Conservation (phyloP, 2,329 filamentous ascomycete genomes). For the Hypomyces rosellus region DNA sequence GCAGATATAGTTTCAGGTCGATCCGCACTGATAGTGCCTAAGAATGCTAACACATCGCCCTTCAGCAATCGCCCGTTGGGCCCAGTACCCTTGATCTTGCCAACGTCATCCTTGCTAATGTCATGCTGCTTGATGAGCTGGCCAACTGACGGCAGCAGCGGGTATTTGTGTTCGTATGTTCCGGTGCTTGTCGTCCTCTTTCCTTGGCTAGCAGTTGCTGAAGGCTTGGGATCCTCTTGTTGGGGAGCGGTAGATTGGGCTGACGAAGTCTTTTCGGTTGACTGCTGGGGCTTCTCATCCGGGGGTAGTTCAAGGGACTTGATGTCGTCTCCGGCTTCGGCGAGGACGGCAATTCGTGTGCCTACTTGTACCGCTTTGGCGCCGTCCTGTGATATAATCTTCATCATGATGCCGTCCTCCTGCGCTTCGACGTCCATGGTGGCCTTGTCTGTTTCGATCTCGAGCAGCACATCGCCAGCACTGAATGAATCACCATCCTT, state of each 20-base stretch:
- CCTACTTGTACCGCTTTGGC: slow-evolving; percentile 74
- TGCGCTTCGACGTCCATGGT: slow-evolving; percentile 93
- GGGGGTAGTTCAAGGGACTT: slow-evolving; percentile 66
- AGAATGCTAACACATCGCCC: slow-evolving; percentile 86
- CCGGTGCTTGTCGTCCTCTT: slow-evolving; percentile 34
- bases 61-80: slow-evolving; percentile 86
- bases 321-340: slow-evolving; percentile 75
- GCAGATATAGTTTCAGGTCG: slow-evolving; percentile 66
- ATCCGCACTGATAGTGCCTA: slow-evolving; percentile 68
- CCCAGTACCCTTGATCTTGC: slow-evolving; percentile 80
- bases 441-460: slow-evolving; percentile 92
- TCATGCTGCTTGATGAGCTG: slow-evolving; percentile 75
- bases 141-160: slow-evolving; percentile 75
- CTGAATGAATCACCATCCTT: slow-evolving; percentile 80
- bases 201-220: slow-evolving; percentile 10
- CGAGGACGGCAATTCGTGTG: slow-evolving; percentile 73
- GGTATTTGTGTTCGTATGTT: slow-evolving; percentile 60
- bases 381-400: slow-evolving; percentile 70
- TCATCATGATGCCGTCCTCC: slow-evolving; percentile 79
- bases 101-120: slow-evolving; percentile 66
- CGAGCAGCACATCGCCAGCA: slow-evolving; percentile 79
- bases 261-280: slow-evolving; percentile 15
- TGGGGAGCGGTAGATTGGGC: slow-evolving; percentile 19
- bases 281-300: slow-evolving; percentile 49
- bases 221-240: slow-evolving; percentile 25